Percentiles rank a stretch among this genome's conserved stretches.
These are phyloP conservation scores for Cryptomeria japonica DNA, from an alignment of 75 land plant genomes.

Conservation along the genomic window DNA sequence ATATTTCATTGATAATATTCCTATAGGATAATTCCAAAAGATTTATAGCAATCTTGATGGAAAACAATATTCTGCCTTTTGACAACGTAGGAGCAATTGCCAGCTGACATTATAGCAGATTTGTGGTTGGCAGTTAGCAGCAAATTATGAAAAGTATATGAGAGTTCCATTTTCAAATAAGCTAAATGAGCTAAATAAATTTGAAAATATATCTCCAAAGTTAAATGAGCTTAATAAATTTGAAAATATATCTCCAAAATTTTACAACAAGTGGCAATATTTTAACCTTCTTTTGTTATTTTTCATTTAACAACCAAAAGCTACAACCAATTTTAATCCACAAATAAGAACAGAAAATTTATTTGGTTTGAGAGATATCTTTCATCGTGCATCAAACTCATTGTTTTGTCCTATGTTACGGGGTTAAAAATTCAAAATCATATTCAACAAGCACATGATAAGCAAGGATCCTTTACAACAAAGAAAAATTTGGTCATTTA, in stretches of 20 bases:
- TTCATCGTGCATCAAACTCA: not conserved
- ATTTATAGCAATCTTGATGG: not conserved
- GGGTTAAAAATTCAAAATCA: not conserved
- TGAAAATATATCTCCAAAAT: not conserved
- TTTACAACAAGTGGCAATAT: not conserved
- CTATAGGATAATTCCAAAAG: not conserved
- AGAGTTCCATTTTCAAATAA: not conserved
- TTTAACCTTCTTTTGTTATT: not conserved
- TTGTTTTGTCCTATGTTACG: not conserved
- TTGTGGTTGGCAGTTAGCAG: not conserved
- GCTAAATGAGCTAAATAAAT: not conserved
- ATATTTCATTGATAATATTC: not conserved
- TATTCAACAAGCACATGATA: not conserved
- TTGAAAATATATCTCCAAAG: not conserved
- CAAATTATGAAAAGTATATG: not conserved
- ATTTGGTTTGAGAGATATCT: not conserved
- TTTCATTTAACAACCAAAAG: not conserved
- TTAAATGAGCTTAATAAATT: too few species aligned
- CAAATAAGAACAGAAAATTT: not conserved
- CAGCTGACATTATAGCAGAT: not conserved
- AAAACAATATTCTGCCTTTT: not conserved
- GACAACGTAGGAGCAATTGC: not conserved
- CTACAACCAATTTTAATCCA: not conserved
- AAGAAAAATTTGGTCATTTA: not conserved
- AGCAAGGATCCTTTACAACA: not conserved